These are phyloP conservation scores for Backusella macrospora DNA, from an alignment of 192 early-diverging fungal genomes.

Conservation along the genomic window DNA sequence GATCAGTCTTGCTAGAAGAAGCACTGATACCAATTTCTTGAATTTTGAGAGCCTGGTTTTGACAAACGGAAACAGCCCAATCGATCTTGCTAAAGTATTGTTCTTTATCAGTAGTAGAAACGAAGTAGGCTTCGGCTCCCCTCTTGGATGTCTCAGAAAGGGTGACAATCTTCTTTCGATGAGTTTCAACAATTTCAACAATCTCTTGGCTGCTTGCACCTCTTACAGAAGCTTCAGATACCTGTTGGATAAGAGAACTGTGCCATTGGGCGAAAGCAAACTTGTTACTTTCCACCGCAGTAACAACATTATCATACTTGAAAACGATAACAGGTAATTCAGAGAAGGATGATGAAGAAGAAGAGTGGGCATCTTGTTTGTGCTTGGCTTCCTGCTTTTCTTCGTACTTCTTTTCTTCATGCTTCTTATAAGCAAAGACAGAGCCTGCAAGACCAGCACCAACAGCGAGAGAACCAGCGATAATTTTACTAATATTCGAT, in stretches of 20 bases:
- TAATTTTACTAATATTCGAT: background rate
- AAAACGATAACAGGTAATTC: too few relatives aligned
- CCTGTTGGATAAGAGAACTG: background rate
- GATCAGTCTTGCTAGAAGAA: constrained; percentile 9
- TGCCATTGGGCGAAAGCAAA: constrained; percentile 1
- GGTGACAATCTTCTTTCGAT: constrained; percentile 1
- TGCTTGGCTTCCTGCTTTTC: too few relatives aligned
- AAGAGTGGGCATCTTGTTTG: too few relatives aligned
- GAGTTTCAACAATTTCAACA: background rate
- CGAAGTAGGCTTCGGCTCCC: background rate
- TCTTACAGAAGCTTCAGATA: background rate
- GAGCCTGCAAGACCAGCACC: background rate
- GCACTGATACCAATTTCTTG: constrained; percentile 20
- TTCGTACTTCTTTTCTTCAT: background rate
- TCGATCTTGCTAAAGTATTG: constrained; percentile 15
- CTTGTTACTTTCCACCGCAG: too few relatives aligned
- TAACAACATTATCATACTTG: too few relatives aligned
- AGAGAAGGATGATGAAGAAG: too few relatives aligned
- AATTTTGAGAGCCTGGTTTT: constrained; percentile 14
- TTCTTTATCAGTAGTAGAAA: background rate
- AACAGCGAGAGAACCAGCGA: background rate
- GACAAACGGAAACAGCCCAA: background rate
- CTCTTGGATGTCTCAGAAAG: constrained; percentile 19
- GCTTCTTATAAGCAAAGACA: background rate
- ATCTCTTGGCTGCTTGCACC: constrained; percentile 3